Percentiles rank a stretch among this genome's conserved stretches.
Conservation (phyloP, 208 protist genomes). For the Herpetomonas tarakana region DNA sequence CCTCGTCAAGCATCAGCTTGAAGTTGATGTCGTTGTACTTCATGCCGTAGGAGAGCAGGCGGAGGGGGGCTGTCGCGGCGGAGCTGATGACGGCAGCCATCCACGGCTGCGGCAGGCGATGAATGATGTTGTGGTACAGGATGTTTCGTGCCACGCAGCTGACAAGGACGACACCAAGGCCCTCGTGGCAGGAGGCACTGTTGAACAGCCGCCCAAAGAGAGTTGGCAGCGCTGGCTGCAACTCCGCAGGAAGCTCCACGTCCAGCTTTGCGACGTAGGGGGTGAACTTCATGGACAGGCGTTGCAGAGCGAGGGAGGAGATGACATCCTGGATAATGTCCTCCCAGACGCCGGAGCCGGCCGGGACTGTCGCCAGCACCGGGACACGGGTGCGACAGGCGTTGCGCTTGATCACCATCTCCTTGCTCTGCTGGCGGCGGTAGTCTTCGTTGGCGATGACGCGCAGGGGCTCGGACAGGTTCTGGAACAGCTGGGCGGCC, state of each 20-base stretch:
- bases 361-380: constrained; percentile 23
- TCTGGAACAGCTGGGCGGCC: constrained; percentile 73
- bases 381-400: constrained; percentile 47
- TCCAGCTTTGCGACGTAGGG: constrained; percentile 24
- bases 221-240: neutral
- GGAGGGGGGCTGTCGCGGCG: constrained; percentile 44
- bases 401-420: constrained; percentile 34
- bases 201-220: constrained; percentile 3
- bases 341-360: constrained; percentile 36
- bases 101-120: constrained; percentile 17
- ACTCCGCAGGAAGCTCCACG: constrained; percentile 9
- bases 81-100: constrained; percentile 37
- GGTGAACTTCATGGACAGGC: constrained; percentile 47
- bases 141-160: constrained; percentile 42
- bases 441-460: constrained; percentile 64
- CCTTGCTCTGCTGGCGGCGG: constrained; percentile 35
- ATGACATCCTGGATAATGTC: constrained; percentile 71
- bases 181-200: constrained; percentile 24
- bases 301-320: constrained; percentile 40
- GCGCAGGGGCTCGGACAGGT: constrained; percentile 70
- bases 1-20: constrained; percentile 64
- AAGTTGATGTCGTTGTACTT: constrained; percentile 56
- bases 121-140: constrained; percentile 55
- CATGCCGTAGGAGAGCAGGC: constrained; percentile 62
- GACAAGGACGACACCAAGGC: constrained; percentile 28